Base-by-base conservation (phyloP, 2,329 filamentous ascomycete species). In the Neofusicoccum kwambonambiense region DNA sequence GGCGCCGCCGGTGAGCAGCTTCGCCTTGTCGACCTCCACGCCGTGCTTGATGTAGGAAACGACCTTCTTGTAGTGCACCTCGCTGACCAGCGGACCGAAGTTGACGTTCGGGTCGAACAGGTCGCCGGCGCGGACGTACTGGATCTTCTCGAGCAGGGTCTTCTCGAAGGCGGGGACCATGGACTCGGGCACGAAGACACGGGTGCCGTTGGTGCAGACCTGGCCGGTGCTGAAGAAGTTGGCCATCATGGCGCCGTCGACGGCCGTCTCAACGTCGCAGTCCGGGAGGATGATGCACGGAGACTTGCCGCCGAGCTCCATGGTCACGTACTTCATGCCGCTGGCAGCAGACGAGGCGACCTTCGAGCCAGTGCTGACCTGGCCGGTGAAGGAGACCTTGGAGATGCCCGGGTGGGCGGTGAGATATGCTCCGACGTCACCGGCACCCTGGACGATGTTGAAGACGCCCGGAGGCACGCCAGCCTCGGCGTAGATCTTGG, bases 151-250 rank as follows among this genome's bases (percentile, higher is more conserved):
- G 1, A 93, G 73, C 1, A 96, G 79, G 0, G 81, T 79, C 70
- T 83, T 81, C 75, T 96, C 91, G 69, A 96, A 93, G 0, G 80
- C 81, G 13, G 79, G 65, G 74, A 93, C 88, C 76, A 92, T 83
- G 42, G 78, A 74, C 39, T 83, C 79, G 0, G 90, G 92, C 2
- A 97, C 84, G 75, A 96, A 96, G 39, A 96, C 92, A 11, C 93
- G 85, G 1, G 93, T 96, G 57, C 93, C 93, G 75, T 96, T 96
- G 58, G 93, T 96, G 84, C 93, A 97, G 58, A 96, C 92, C 78
- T 97, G 93, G 35, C 93, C 93, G 0, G 90, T 91, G 69, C 90
- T 93, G 83, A 91, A 96, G 80, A 96, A 96, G 78, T 96, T 96
- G 71, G 92, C 93, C 83, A 96, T 92, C 90, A 96, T 93, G 68